These are phyloP conservation scores for Pilatotrama ljubarskyi DNA, from an alignment of 768 basidiomycete genomes.

Conservation along the genomic window DNA sequence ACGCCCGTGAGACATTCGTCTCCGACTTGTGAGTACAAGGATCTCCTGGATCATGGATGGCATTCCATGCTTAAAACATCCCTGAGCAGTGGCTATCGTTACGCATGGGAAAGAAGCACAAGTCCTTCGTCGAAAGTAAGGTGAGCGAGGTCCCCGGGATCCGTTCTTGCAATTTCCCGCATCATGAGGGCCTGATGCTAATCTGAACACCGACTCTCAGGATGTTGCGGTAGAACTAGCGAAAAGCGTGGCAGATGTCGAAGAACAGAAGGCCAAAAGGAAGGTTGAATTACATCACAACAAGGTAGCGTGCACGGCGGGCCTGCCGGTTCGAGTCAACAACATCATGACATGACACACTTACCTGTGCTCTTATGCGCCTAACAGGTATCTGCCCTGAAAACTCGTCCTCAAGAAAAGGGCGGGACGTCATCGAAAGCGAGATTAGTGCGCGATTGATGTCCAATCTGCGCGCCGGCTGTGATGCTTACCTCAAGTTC, in stretches of 20 bases:
- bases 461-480: not conserved
- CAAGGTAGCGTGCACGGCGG: slow-evolving; percentile 10
- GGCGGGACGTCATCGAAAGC: slow-evolving; percentile 15
- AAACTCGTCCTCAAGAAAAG: not conserved
- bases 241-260: slow-evolving; percentile 17
- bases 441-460: slow-evolving; percentile 23
- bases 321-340: slow-evolving; percentile 2
- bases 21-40: not conserved
- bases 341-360: not conserved
- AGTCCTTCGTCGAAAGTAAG: slow-evolving; percentile 25
- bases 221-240: slow-evolving; percentile 26
- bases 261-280: slow-evolving; percentile 22
- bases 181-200: not conserved
- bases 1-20: not conserved
- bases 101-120: slow-evolving; percentile 2
- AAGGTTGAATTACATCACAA: slow-evolving; percentile 18
- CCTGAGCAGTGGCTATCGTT: not conserved
- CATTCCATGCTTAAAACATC: no score
- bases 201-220: slow-evolving; percentile 5
- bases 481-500: not conserved
- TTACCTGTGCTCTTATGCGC: not conserved
- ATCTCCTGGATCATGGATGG: not conserved
- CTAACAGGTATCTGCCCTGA: not conserved
- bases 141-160: not conserved
- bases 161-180: no score